A percentile compares a stretch with the other conserved stretches of the same genome.
These are phyloP conservation scores for Boletus barrowsii DNA, from an alignment of 768 basidiomycete genomes.

Conservation along the genomic window DNA sequence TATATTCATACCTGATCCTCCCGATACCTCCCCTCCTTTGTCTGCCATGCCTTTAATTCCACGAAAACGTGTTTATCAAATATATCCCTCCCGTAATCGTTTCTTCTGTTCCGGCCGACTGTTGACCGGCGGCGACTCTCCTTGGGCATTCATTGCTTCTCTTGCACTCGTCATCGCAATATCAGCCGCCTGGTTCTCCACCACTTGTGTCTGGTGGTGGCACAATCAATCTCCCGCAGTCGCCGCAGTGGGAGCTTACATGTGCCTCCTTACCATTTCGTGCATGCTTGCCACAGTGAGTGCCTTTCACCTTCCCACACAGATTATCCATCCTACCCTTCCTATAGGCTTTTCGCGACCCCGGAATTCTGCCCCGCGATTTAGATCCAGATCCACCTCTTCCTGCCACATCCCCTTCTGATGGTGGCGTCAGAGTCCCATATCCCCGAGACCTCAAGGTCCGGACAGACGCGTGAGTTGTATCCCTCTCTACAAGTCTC, in stretches of 20 bases:
- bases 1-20: slow-evolving; percentile 30
- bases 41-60: slow-evolving; percentile 32
- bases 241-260: slow-evolving; percentile 61
- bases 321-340: not conserved
- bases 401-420: slow-evolving; percentile 57
- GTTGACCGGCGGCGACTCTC: slow-evolving; percentile 83
- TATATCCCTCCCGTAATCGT: slow-evolving; percentile 68
- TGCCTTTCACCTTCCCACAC: slow-evolving; percentile 9
- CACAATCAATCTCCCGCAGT: slow-evolving; percentile 66
- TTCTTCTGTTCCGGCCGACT: slow-evolving; percentile 73
- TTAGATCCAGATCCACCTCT: slow-evolving; percentile 85
- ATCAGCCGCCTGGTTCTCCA: slow-evolving; percentile 81
- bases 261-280: slow-evolving; percentile 63
- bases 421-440: slow-evolving; percentile 59
- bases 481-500: not conserved
- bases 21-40: slow-evolving; percentile 30
- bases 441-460: slow-evolving; percentile 82
- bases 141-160: slow-evolving; percentile 73
- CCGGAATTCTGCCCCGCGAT: slow-evolving; percentile 86
- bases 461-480: slow-evolving; percentile 67
- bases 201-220: slow-evolving; percentile 92
- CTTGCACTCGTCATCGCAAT: slow-evolving; percentile 62
- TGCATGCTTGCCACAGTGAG: slow-evolving; percentile 77
- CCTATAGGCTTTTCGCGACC: slow-evolving; percentile 69
- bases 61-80: slow-evolving; percentile 53